Evolutionary conservation across 169 alveolate species (phyloP).

Genomic region (Eimeria zaria): DNA sequence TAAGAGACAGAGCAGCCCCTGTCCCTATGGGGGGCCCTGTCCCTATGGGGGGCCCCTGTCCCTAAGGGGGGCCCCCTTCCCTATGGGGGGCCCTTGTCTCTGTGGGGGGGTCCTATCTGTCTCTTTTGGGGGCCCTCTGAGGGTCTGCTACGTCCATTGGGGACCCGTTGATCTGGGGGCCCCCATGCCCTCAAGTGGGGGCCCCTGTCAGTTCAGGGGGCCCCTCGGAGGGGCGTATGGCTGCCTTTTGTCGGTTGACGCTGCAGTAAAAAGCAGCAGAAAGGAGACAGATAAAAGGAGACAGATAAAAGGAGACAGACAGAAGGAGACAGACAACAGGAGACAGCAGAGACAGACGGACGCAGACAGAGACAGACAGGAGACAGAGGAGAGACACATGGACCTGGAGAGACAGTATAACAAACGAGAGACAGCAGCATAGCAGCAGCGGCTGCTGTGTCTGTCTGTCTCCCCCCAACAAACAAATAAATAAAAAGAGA

Average conservation of each 20-base stretch:
- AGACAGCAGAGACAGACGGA: background rate
- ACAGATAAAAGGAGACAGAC: too few relatives aligned
- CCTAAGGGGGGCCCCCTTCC: background rate
- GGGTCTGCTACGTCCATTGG: too few relatives aligned
- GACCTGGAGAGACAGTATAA: background rate
- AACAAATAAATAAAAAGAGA: background rate
- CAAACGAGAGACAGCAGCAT: background rate
- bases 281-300: too few relatives aligned
- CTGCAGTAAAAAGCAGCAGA: background rate
- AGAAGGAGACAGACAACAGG: background rate
- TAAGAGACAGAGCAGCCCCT: too few relatives aligned
- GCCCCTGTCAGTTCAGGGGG: background rate
- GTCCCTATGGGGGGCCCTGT: too few relatives aligned
- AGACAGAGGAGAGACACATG: background rate
- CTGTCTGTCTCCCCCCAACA: background rate
- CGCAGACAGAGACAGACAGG: too few relatives aligned
- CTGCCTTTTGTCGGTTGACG: background rate
- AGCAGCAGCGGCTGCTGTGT: background rate
- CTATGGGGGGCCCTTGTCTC: background rate
- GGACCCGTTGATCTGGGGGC: too few relatives aligned
- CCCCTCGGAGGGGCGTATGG: background rate
- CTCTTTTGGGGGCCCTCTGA: too few relatives aligned
- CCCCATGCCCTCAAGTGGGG: background rate
- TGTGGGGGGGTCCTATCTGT: too few relatives aligned
- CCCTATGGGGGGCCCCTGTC: too few relatives aligned